A percentile compares a stretch with the other conserved stretches of the same genome.
These are phyloP conservation scores for Elsinoe arachidis DNA, from an alignment of 2,329 filamentous ascomycete species.

Conservation along the genomic window DNA sequence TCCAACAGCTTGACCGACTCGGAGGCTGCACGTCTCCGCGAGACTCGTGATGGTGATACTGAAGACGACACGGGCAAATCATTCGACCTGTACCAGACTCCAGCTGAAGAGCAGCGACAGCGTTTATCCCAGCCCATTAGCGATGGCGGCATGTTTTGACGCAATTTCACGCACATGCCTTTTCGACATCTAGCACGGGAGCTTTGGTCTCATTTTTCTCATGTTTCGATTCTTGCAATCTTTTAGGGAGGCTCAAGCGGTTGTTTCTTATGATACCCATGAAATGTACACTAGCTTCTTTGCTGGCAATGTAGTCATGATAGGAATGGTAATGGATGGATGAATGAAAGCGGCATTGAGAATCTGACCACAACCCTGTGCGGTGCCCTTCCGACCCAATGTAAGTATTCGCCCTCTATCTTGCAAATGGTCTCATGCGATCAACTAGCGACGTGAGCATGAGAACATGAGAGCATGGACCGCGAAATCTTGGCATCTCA, in stretches of 20 bases:
- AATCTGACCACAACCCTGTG: neutral
- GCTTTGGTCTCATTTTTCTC: neutral
- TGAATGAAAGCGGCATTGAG: neutral
- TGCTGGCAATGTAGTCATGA: constrained; percentile 5
- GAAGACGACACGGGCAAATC: constrained; percentile 9
- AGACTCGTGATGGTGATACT: neutral
- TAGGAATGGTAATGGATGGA: constrained; percentile 9
- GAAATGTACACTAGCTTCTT: constrained; percentile 2
- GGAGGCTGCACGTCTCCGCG: constrained; percentile 9
- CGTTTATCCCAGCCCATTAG: neutral
- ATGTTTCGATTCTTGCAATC: constrained; percentile 12
- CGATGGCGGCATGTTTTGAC: constrained; percentile 13
- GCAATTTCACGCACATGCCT: neutral
- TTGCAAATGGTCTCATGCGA: neutral
- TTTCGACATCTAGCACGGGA: neutral
- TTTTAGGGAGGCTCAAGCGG: constrained; percentile 10
- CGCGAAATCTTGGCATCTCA: constrained; percentile 8
- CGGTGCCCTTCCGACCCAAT: neutral
- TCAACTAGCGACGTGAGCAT: neutral
- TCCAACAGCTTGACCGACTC: constrained; percentile 12
- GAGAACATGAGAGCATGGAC: neutral
- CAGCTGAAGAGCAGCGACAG: constrained; percentile 5
- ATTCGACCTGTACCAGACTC: constrained; percentile 11
- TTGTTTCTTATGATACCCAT: constrained; percentile 12
- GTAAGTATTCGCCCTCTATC: neutral